Evolutionary conservation across 352 stramenopile species (phyloP), one percentile per base, ranked within the genome.

Genomic region (Aphanomyces stellatus): DNA sequence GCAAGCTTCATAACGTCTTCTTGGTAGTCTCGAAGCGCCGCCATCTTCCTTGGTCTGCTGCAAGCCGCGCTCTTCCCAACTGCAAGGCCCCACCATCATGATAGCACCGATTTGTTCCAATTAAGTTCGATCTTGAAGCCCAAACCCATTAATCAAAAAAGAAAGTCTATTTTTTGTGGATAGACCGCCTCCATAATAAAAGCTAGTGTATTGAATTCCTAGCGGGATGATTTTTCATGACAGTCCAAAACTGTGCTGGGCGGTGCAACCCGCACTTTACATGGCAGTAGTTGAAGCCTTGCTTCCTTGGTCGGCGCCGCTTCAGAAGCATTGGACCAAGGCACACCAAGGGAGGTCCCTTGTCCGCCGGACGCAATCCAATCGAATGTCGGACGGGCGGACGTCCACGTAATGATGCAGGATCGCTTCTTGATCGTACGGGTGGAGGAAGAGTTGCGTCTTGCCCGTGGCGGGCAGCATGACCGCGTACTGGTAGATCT

Each of bases 21-120:
- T 73, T 93, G 85, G 70, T 91, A 93, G 34, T 61, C 67, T 57
- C 85, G 85, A 42, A 93, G 72, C 77, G 49, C 30, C 11, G 46
- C 46, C 59, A 57, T 53, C 5, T 46, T 51, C 19, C 25, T n/a
- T n/a, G n/a, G n/a, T n/a, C n/a, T n/a, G n/a, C 42, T 51, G 22
- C 31, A 46, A 25, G 8, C 25, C 8, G 33, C 4, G 28, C 42
- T 19, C 19, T 24, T 6, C 7, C 19, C 31, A 28, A 49, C 46
- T 33, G 8, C 8, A 17, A 17, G 37, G 17, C 8, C 8, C 8
- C 37, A 17, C 37, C 17, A 17, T 8, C 8, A 17, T 43, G 8
- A 43, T 17, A 43, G 37, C 17, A 43, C 37, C 37, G 37, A 17
- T 43, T 17, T 43, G 37, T 8, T 43, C 37, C 8, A 8, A 43